A percentile compares a stretch with the other conserved stretches of the same genome.
These are phyloP conservation scores for Cantharellus anzutake DNA, from an alignment of 768 basidiomycete species.

Conservation along the genomic window DNA sequence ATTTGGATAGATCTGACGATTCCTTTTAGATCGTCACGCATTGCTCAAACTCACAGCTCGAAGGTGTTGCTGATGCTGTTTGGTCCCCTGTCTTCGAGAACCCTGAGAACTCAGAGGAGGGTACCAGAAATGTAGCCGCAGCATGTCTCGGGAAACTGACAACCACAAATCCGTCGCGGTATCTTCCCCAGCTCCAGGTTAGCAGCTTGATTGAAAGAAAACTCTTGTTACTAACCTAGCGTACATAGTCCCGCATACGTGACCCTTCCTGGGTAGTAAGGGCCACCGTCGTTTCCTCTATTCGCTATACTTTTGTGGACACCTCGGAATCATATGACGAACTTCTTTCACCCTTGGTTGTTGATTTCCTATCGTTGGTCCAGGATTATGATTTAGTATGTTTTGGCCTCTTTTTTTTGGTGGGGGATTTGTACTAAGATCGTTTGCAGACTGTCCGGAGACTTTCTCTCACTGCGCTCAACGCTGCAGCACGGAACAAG, in stretches of 20 bases:
- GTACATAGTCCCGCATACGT: slow-evolving; percentile 37
- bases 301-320: slow-evolving; percentile 82
- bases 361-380: slow-evolving; percentile 84
- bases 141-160: slow-evolving; percentile 94
- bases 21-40: slow-evolving; percentile 66
- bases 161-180: slow-evolving; percentile 74
- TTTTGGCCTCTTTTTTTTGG: slow-evolving; percentile 5
- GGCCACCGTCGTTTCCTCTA: slow-evolving; percentile 80
- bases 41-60: slow-evolving; percentile 66
- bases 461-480: slow-evolving; percentile 73
- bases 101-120: slow-evolving; percentile 78
- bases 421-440: not conserved
- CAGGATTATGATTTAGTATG: slow-evolving; percentile 71
- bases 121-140: slow-evolving; percentile 83
- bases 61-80: slow-evolving; percentile 68
- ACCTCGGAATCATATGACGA: slow-evolving; percentile 75
- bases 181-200: slow-evolving; percentile 84
- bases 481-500: slow-evolving; percentile 90
- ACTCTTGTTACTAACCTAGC: not conserved
- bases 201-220: slow-evolving; percentile 12
- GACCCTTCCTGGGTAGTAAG: slow-evolving; percentile 54
- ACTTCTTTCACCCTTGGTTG: slow-evolving; percentile 66
- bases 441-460: slow-evolving; percentile 62
- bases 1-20: not conserved
- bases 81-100: slow-evolving; percentile 89